A percentile compares a stretch with the other conserved stretches of the same genome.
Evolutionary conservation across 1,284 basidiomycete species (phyloP).

Genomic region (Puccinia triticina): DNA sequence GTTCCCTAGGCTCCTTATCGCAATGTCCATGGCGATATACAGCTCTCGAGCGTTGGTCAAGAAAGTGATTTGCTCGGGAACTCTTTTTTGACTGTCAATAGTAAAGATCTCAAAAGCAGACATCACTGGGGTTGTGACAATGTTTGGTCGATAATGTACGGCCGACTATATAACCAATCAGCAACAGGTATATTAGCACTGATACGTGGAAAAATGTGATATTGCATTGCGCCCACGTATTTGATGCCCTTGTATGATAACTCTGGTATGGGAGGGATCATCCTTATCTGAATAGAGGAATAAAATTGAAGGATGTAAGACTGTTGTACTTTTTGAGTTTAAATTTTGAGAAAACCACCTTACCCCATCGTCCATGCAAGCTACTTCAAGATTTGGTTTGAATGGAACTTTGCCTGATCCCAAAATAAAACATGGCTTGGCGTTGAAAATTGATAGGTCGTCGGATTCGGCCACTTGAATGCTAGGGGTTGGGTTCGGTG

Average conservation of each 20-base stretch:
- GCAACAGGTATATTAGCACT: neutral
- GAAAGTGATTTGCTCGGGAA: slow-evolving; percentile 20
- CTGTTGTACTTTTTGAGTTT: neutral
- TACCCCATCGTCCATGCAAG: slow-evolving; percentile 21
- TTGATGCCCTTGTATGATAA: slow-evolving; percentile 36
- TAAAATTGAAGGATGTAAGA: neutral
- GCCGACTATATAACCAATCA: slow-evolving; percentile 5
- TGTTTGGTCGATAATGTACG: slow-evolving; percentile 13
- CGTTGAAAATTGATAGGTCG: neutral
- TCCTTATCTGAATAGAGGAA: slow-evolving; percentile 10
- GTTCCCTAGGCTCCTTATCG: slow-evolving; percentile 12
- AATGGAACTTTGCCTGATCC: neutral
- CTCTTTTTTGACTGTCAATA: neutral
- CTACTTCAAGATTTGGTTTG: slow-evolving; percentile 19
- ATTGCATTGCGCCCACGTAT: slow-evolving; percentile 5
- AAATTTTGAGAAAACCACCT: neutral
- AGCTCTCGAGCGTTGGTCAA: slow-evolving; percentile 2
- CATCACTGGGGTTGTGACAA: slow-evolving; percentile 25
- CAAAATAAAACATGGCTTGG: slow-evolving; percentile 14
- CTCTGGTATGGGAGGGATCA: slow-evolving; percentile 35
- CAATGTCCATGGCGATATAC: slow-evolving; percentile 19
- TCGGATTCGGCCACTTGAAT: neutral
- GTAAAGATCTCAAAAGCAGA: slow-evolving; percentile 22
- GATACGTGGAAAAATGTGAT: neutral
- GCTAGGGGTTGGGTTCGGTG: neutral